Conservation (phyloP, 78 protist species). For the Pigoraptor vietnamica region DNA sequence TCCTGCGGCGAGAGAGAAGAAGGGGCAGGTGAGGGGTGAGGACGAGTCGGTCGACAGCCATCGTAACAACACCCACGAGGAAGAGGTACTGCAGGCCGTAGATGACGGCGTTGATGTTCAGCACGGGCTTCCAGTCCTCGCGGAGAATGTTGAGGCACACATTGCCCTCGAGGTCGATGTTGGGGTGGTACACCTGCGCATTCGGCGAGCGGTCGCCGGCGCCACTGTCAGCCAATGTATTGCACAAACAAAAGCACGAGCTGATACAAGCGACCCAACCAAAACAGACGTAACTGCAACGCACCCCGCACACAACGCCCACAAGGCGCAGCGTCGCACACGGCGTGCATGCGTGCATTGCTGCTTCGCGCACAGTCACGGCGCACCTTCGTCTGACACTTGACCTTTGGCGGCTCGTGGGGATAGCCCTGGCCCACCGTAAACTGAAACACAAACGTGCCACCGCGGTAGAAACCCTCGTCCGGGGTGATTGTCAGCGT, state of each 20-base stretch:
- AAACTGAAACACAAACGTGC: slow-evolving; percentile 7
- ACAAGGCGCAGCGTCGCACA: neutral
- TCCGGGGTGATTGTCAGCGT: slow-evolving; percentile 7
- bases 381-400: slow-evolving; percentile 3
- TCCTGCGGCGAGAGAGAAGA: slow-evolving; percentile 5
- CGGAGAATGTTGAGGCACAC: slow-evolving; percentile 76
- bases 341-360: neutral
- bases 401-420: slow-evolving; percentile 31
- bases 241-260: too few species aligned
- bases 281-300: neutral
- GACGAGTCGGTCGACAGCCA: neutral
- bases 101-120: slow-evolving; percentile 45
- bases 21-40: neutral
- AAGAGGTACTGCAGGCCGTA: slow-evolving; percentile 58
- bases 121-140: slow-evolving; percentile 71
- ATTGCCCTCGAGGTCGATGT: slow-evolving; percentile 64
- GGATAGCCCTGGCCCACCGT: slow-evolving; percentile 7
- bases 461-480: slow-evolving; percentile 30
- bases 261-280: too few species aligned
- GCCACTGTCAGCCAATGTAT: too few species aligned
- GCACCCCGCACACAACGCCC: too few species aligned
- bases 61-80: neutral
- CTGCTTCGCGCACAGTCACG: neutral
- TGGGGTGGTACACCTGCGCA: slow-evolving; percentile 50
- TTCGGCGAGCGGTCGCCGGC: too few species aligned